phyloP scores from a whole-genome alignment of 2,329 filamentous ascomycete species.

The Pseudogymnoascus sp. region DNA sequence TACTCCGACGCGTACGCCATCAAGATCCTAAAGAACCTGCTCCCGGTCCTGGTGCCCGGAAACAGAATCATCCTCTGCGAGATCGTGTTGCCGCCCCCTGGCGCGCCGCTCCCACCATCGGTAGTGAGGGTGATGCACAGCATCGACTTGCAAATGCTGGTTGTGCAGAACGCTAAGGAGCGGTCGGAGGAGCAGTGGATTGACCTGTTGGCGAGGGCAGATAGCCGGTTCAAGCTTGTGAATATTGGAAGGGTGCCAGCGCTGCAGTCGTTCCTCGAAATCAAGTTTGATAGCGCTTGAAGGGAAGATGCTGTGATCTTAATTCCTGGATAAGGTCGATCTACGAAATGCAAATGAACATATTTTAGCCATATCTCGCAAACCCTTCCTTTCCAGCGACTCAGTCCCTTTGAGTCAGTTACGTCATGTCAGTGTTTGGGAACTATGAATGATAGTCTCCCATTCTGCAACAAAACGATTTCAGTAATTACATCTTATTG shows the following conservation, averaged over 20 bases:
- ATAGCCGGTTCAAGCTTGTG: not conserved
- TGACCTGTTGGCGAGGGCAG: conserved; percentile 37
- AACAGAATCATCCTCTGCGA: conserved; percentile 22
- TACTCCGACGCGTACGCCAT: conserved; percentile 36
- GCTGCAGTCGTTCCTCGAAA: not conserved
- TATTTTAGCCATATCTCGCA: no score
- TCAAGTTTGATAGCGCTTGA: not conserved
- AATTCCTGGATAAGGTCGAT: not conserved
- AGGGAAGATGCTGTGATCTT: not conserved
- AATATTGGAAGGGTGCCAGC: not conserved
- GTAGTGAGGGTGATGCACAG: conserved; percentile 34
- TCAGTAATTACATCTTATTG: no score
- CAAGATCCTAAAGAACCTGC: conserved; percentile 30
- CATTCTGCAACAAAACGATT: no score
- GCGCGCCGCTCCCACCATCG: conserved; percentile 27
- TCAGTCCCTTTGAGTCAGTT: no score
- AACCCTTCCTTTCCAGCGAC: no score
- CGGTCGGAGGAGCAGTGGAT: conserved; percentile 38
- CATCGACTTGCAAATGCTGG: conserved; percentile 44
- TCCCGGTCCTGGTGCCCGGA: conserved; percentile 34
- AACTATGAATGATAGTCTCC: no score
- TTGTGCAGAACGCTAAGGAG: conserved; percentile 42
- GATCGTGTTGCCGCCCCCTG: conserved; percentile 9
- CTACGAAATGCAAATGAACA: no score
- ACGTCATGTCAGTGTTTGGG: no score